Evolutionary conservation across 345 rosid genomes (phyloP).

Genomic region (Aquilaria yunnanensis): DNA sequence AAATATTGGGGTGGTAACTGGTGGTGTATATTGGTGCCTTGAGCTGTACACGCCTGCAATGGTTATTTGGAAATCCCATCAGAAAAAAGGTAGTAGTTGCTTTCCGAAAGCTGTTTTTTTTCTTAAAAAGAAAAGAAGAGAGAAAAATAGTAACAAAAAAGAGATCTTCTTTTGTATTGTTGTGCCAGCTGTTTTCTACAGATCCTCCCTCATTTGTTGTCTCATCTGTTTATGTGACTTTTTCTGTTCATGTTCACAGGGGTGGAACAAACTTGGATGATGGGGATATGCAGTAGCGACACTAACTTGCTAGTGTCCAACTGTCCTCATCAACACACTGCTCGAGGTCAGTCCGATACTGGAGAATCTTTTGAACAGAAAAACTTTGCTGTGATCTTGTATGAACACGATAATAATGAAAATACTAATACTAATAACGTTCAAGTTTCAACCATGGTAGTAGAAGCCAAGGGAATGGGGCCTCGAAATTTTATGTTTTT

Average conservation of each 20-base stretch:
- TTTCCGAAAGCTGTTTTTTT: too few species aligned
- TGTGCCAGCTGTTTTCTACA: constrained; percentile 8
- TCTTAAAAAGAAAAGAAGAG: too few species aligned
- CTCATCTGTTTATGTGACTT: constrained; percentile 1
- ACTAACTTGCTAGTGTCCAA: not conserved
- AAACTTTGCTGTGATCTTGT: not conserved
- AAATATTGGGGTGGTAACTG: too few species aligned
- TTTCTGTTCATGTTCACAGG: not conserved
- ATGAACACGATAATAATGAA: not conserved
- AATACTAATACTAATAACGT: not conserved
- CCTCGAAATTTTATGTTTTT: not conserved
- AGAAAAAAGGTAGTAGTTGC: too few species aligned
- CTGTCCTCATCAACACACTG: not conserved
- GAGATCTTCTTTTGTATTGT: constrained; percentile 1
- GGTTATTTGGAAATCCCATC: too few species aligned
- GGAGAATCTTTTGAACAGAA: too few species aligned
- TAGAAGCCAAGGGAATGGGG: constrained; percentile 5
- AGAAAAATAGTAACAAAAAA: not conserved
- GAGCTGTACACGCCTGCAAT: too few species aligned
- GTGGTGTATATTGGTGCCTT: too few species aligned
- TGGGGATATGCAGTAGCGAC: constrained; percentile 4
- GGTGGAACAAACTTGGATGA: not conserved
- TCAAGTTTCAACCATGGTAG: not conserved
- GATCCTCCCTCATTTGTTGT: not conserved
- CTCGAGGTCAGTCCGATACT: not conserved